These are phyloP conservation scores for Podaxis rugospora DNA, from an alignment of 768 basidiomycete species.

Conservation along the genomic window DNA sequence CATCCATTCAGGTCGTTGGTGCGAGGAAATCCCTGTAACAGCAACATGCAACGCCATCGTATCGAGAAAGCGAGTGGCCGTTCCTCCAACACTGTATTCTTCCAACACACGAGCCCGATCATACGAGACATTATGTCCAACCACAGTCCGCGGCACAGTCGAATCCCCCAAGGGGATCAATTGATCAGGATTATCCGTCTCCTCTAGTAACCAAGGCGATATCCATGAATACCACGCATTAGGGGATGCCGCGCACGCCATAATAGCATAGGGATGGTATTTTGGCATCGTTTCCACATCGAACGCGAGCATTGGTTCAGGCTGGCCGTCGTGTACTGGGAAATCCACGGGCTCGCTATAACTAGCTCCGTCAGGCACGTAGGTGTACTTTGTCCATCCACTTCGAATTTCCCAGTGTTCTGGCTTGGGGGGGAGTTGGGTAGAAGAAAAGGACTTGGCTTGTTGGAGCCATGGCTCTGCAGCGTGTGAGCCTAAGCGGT, in stretches of 20 bases:
- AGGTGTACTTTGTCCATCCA: slow-evolving; percentile 89
- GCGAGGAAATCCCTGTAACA: slow-evolving; percentile 89
- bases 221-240: slow-evolving; percentile 96
- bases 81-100: slow-evolving; percentile 71
- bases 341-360: slow-evolving; percentile 68
- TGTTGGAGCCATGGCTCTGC: slow-evolving; percentile 78
- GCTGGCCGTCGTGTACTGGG: slow-evolving; percentile 57
- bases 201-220: slow-evolving; percentile 83
- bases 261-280: slow-evolving; percentile 75
- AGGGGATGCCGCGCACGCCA: slow-evolving; percentile 82
- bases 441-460: slow-evolving; percentile 51
- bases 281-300: slow-evolving; percentile 93
- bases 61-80: slow-evolving; percentile 80
- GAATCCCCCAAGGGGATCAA: slow-evolving; percentile 71
- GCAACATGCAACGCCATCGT: slow-evolving; percentile 96
- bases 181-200: slow-evolving; percentile 52
- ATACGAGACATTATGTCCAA: slow-evolving; percentile 95
- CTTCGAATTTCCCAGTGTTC: slow-evolving; percentile 48
- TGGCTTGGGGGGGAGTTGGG: slow-evolving; percentile 55
- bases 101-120: slow-evolving; percentile 80
- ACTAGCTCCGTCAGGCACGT: slow-evolving; percentile 69
- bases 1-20: slow-evolving; percentile 92
- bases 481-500: slow-evolving; percentile 62
- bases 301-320: slow-evolving; percentile 77
- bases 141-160: slow-evolving; percentile 53